A percentile compares a stretch with the other conserved stretches of the same genome.
Conservation (phyloP, 306 rosid genomes). For the Herpetospermum pedunculosum region DNA sequence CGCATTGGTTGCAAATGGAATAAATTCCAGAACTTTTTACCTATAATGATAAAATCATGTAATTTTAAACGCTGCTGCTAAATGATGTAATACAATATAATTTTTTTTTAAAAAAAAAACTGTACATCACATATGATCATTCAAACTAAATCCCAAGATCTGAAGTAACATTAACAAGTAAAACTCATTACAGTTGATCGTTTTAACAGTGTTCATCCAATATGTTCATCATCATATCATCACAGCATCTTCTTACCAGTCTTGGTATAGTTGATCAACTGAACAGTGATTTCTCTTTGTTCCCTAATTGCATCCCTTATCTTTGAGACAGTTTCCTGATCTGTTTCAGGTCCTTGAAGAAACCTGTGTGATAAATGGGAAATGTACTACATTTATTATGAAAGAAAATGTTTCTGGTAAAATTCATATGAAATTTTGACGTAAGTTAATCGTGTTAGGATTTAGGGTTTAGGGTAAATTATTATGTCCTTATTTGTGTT, state of each 20-base stretch:
- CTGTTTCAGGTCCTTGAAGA: slow-evolving; percentile 99
- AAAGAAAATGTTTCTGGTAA: neutral
- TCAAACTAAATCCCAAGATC: neutral
- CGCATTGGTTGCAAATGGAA: slow-evolving; percentile 99
- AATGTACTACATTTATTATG: neutral
- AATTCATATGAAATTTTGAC: neutral
- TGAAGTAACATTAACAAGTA: neutral
- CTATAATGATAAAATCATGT: slow-evolving; percentile 27
- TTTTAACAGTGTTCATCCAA: neutral
- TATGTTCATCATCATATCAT: neutral
- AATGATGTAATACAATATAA: neutral
- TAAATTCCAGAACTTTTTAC: slow-evolving; percentile 96
- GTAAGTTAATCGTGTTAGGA: neutral
- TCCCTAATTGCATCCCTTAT: slow-evolving; percentile 88
- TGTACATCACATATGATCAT: neutral
- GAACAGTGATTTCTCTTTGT: slow-evolving; percentile 89
- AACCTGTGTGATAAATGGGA: slow-evolving; percentile 35
- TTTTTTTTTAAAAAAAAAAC: no score
- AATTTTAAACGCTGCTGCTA: neutral
- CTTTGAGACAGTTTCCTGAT: slow-evolving; percentile 51
- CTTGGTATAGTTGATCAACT: slow-evolving; percentile 92
- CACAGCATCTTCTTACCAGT: slow-evolving; percentile 45
- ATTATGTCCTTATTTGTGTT: no score
- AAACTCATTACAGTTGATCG: neutral
- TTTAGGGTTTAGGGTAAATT: no score